Base-by-base conservation (phyloP, 768 basidiomycete species). In the Rhodotorula taiwanensis region DNA sequence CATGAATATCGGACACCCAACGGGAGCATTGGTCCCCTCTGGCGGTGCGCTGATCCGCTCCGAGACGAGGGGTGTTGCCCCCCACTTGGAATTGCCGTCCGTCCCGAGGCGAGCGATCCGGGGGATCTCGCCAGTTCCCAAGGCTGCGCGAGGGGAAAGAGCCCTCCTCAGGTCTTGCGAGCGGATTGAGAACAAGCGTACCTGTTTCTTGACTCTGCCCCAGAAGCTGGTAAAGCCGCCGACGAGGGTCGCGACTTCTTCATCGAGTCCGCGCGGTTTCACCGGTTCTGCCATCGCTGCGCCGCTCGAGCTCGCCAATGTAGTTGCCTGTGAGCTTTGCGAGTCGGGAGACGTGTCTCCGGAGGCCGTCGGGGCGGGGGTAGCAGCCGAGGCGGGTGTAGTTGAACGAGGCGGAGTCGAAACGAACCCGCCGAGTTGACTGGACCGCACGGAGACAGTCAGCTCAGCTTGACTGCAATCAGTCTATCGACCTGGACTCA, bases 181-280 rank as follows among this genome's bases (percentile, higher is more conserved):
- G 27, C 20, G 2, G 3, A 21, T 16, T 27, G 28, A 52, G 48
- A 20, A 8, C 2, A 7, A 2, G 15, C 63, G 50, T 33, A 69
- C 67, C 60, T 69, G 67, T 57, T 69, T 69, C 43, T 60, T 45
- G 14, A 69, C 63, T 27, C 61, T 55, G 13, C 67, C 67, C 67
- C 67, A 69, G 28, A 69, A 69, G 49, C 60, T 62, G 0, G 60
- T 56, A 7, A 69, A 52, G 14, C 67, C 67, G 13, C 36, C 36
- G 34, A 69, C 55, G n/a, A 69, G 62, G 42, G 23, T 62, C 48
- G 52, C 20, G 7, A 69, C 49, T 23, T 69, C 67, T 4, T 52
- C 42, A 16, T 68, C 67, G 28, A 68, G 34, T 15, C 25, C 57
- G 33, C 14, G 31, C 31, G 50, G 6, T 48, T 44, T 28, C 15